Conservation (phyloP, 345 rosid species). For the Acer saccharum region DNA sequence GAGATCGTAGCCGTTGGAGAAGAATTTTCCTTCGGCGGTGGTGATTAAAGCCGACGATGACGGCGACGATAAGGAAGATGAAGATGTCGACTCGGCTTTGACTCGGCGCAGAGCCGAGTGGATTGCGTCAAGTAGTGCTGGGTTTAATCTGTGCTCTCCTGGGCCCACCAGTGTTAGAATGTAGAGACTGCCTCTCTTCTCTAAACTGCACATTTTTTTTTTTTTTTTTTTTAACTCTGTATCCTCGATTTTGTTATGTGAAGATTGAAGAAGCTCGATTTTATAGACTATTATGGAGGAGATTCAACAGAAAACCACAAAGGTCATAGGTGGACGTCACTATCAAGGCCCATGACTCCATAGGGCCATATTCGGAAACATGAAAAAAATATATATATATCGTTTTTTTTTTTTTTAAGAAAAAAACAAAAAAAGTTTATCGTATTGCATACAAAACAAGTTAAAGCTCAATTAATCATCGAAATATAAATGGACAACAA, state of each 20-base stretch:
- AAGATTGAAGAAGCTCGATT: background rate
- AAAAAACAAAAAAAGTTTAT: no score
- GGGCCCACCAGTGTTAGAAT: slow-evolving; percentile 48
- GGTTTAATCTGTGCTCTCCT: slow-evolving; percentile 66
- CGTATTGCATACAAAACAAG: no score
- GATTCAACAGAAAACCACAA: no score
- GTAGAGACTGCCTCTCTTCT: slow-evolving; percentile 56
- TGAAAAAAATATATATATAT: no score
- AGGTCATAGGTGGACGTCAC: no score
- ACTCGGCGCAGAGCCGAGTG: slow-evolving; percentile 44
- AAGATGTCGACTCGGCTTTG: slow-evolving; percentile 41
- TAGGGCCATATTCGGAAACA: no score
- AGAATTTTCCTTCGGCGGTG: slow-evolving; percentile 70
- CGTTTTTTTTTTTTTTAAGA: no score
- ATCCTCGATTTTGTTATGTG: background rate
- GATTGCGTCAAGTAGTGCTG: slow-evolving; percentile 42
- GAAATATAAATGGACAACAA: no score
- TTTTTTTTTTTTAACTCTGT: background rate
- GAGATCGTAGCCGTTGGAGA: slow-evolving; percentile 87
- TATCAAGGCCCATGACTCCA: no score
- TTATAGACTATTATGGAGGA: background rate
- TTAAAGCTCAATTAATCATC: no score
- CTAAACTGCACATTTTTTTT: slow-evolving; percentile 49
- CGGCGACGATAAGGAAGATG: background rate
- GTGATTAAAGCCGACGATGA: slow-evolving; percentile 56